A percentile compares a stretch with the other conserved stretches of the same genome.
Conservation (phyloP, 495 filamentous ascomycete species). For the Corynascus novoguineensis region DNA sequence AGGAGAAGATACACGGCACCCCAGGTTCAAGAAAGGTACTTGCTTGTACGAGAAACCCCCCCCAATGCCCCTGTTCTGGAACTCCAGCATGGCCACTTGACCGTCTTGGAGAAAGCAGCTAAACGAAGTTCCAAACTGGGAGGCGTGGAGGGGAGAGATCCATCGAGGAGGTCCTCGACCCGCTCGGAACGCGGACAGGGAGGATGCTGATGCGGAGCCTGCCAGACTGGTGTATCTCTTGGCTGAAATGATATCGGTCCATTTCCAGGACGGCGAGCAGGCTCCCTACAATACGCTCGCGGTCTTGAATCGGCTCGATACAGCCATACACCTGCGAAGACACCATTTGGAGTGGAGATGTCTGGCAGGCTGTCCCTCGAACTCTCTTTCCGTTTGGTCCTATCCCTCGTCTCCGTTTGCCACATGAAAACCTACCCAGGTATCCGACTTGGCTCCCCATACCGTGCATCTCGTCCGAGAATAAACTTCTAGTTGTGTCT, state of each 20-base stretch:
- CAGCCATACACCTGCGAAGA: background rate
- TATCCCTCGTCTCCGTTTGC: background rate
- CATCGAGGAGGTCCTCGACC: background rate
- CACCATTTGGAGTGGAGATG: background rate
- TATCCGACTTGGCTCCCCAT: background rate
- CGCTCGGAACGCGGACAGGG: constrained; percentile 2
- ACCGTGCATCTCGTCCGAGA: background rate
- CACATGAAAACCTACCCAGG: too few species aligned
- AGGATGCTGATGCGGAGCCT: background rate
- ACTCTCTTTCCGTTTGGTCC: background rate
- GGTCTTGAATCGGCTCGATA: background rate
- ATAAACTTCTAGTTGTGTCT: background rate
- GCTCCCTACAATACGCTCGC: background rate
- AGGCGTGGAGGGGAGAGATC: background rate
- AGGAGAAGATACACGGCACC: constrained; percentile 23
- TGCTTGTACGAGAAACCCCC: constrained; percentile 3
- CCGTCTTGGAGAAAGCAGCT: background rate
- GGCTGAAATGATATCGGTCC: background rate
- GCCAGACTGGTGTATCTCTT: constrained; percentile 4
- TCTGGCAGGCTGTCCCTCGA: too few species aligned
- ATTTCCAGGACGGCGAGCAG: background rate
- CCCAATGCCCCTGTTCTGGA: constrained; percentile 5
- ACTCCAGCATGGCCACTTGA: constrained; percentile 3
- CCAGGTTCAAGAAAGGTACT: constrained; percentile 10
- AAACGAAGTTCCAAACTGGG: background rate